Evolutionary conservation across 495 filamentous ascomycete species (phyloP), one percentile per base, ranked within the genome.

Genomic region (Lindgomyces ingoldianus): DNA sequence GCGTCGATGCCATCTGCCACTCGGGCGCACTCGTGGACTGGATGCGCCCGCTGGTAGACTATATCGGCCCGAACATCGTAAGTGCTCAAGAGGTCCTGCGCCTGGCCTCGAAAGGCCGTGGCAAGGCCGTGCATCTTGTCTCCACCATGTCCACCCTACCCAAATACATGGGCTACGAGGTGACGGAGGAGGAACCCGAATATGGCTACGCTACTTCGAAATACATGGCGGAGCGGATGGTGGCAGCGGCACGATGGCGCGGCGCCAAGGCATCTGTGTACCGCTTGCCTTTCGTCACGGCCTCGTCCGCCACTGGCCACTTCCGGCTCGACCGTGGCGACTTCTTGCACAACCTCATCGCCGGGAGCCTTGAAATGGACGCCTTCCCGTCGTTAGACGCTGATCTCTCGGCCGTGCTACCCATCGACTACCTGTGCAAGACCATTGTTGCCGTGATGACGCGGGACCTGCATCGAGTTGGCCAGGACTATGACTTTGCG

Each of bases 131-230:
- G 19, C 73, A 74, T 56, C 58, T 74, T 26, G 53, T 75, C 14
- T 75, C 73, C 36, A 75, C 73, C 14, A 71, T 75, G 42, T 71
- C 73, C 27, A 74, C 73, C 11, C 54, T 75, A 21, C 73, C 73
- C 0, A 69, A 44, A 11, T 62, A 75, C 48, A 10, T 68, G 53
- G 73, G 73, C 49, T 60, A 62, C 24, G 68, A 62, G 2, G 49
- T 74, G 24, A 57, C 14, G 22, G 67, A 72, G 30, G 22, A 49
- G 12, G 70, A 73, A 39, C 39, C 22, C 12, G 73, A 75, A 57
- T 73, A 75, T 64, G 72, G 72, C 45, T 75, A 75, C 41, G 68
- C 53, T 12, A 75, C 72, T 14, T 75, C 73, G 21, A 75, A 75
- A 62, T 75, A 71, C 54, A 4, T 73, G 3, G 73, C 73, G 0